Percentiles rank a stretch among this genome's conserved stretches.
Conservation (phyloP, 371 early-diverging fungal species). For the Mucor velutinosus region DNA sequence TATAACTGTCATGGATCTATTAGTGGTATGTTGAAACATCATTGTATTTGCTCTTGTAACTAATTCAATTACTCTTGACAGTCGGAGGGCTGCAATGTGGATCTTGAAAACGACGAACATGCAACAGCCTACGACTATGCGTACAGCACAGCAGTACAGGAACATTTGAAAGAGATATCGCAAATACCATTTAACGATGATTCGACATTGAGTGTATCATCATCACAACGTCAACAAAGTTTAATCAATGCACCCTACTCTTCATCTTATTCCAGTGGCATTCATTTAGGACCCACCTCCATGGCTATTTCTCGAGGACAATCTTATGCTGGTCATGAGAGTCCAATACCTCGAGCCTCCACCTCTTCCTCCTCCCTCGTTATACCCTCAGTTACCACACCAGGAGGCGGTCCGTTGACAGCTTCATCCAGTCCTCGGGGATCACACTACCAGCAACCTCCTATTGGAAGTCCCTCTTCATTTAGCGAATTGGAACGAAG, state of each 20-base stretch:
- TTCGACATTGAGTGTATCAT: constrained; percentile 37
- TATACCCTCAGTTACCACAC: constrained; percentile 11
- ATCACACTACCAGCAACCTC: constrained; percentile 16
- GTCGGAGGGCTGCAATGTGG: constrained; percentile 53
- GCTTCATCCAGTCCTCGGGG: constrained; percentile 25
- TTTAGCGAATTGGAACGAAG: constrained; percentile 31
- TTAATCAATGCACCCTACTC: constrained; percentile 35
- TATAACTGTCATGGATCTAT: constrained; percentile 46
- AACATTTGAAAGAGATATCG: constrained; percentile 46
- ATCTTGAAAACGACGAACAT: constrained; percentile 40
- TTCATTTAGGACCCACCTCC: constrained; percentile 23
- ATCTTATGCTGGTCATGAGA: constrained; percentile 40
- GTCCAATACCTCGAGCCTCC: constrained; percentile 48
- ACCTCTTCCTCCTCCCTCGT: constrained; percentile 46
- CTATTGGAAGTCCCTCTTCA: constrained; percentile 30
- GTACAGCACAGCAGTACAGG: constrained; percentile 42
- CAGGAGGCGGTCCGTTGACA: not conserved
- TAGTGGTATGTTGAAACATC: constrained; percentile 33
- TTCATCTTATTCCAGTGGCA: constrained; percentile 31
- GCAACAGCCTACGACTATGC: constrained; percentile 51
- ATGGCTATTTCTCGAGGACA: constrained; percentile 39
- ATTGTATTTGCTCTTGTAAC: not conserved
- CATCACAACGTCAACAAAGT: constrained; percentile 34
- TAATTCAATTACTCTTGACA: not conserved
- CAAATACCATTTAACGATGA: constrained; percentile 39